Conservation (phyloP, 78 protist species). For the Chrysochromulina tobinii region DNA sequence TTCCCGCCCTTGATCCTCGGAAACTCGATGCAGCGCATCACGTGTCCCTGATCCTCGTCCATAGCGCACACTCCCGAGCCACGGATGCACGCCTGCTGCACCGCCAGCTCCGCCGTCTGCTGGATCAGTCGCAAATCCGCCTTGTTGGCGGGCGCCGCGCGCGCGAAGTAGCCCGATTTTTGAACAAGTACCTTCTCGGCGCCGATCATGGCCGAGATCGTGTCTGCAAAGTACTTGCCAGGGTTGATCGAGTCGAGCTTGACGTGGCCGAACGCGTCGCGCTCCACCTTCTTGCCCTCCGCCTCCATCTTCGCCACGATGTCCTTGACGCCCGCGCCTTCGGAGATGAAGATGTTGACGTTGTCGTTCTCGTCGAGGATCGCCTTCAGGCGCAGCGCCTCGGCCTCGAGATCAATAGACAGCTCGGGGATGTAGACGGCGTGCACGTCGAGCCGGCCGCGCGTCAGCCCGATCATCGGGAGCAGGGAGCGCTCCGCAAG, state of each 20-base stretch:
- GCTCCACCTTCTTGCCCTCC: constrained; percentile 20
- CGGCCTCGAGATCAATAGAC: constrained; percentile 10
- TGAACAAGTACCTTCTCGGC: constrained; percentile 34
- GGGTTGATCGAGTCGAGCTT: constrained; percentile 37
- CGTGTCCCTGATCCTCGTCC: constrained; percentile 6
- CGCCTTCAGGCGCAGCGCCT: constrained; percentile 24
- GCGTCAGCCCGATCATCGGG: neutral
- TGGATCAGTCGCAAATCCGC: neutral
- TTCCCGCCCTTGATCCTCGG: constrained; percentile 41
- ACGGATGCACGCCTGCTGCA: neutral
- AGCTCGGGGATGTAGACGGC: constrained; percentile 52
- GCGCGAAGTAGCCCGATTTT: constrained; percentile 56
- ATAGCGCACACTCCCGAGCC: neutral
- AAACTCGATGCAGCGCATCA: neutral
- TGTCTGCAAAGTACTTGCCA: constrained; percentile 22
- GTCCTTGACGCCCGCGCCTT: constrained; percentile 48
- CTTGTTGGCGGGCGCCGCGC: constrained; percentile 44
- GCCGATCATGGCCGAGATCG: neutral
- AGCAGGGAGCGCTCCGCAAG: neutral
- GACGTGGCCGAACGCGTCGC: constrained; percentile 52
- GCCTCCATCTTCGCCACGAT: constrained; percentile 26
- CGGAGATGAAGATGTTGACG: constrained; percentile 34
- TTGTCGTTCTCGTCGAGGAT: constrained; percentile 22
- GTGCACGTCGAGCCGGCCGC: constrained; percentile 33
- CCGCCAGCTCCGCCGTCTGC: neutral